These are phyloP conservation scores for Lactarius trivialis DNA, from an alignment of 768 basidiomycete genomes.

Conservation along the genomic window DNA sequence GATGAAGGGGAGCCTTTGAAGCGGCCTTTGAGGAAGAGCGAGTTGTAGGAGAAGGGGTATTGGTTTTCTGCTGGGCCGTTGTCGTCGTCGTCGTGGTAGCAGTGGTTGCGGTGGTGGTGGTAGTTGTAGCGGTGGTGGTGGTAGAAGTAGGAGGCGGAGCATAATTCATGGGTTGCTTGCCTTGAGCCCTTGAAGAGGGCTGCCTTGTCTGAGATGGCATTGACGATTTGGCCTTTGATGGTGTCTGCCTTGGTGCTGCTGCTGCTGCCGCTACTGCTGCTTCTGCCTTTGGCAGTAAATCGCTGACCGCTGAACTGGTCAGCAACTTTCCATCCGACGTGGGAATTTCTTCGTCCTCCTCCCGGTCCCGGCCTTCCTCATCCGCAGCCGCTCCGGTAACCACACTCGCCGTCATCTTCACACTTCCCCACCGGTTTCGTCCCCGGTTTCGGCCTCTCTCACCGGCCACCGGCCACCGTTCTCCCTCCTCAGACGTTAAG, in stretches of 20 bases:
- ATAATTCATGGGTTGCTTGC: conserved; percentile 91
- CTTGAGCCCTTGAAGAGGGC: conserved; percentile 69
- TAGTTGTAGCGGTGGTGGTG: conserved; percentile 31
- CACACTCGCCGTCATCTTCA: not conserved
- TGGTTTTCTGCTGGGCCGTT: conserved; percentile 16
- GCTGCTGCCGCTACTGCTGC: conserved; percentile 20
- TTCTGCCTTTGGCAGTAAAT: conserved; percentile 22
- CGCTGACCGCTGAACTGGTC: conserved; percentile 15
- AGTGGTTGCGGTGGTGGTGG: not conserved
- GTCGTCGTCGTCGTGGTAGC: not conserved
- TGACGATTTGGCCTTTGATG: conserved; percentile 9
- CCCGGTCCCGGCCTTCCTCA: not conserved
- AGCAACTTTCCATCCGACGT: conserved; percentile 16
- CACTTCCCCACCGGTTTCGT: not conserved
- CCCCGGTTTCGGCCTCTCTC: not conserved
- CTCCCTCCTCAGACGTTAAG: not conserved
- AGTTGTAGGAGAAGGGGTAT: conserved; percentile 30
- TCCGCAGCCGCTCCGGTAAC: not conserved
- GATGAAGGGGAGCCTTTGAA: conserved; percentile 53
- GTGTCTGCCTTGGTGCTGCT: not conserved
- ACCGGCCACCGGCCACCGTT: not conserved
- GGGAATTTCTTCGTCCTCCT: conserved; percentile 12
- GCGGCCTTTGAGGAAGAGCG: conserved; percentile 33
- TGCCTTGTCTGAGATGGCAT: conserved; percentile 19
- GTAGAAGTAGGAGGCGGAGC: conserved; percentile 29